Evolutionary conservation across 2,329 filamentous ascomycete genomes (phyloP), one percentile per base, ranked within the genome.

Genomic region (Fusarium sacchari): DNA sequence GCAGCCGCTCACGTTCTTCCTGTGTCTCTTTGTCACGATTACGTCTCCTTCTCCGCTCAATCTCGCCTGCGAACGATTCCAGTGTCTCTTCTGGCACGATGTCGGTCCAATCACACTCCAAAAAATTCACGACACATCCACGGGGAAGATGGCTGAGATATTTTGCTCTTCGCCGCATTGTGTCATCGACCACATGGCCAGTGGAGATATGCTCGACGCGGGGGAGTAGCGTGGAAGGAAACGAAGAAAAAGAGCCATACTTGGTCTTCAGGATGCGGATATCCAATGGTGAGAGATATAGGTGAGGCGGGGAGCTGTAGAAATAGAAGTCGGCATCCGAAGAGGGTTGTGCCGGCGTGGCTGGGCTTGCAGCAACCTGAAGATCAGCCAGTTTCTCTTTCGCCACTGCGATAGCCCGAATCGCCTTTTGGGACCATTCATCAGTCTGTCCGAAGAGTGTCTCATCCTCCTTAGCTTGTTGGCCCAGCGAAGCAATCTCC

Each of bases 91-190:
- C 87, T 7, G 91, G 88, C 10, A 98, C 93, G 42, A 96, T 93
- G 74, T 97, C 95, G 7, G 94, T 95, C 95, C 95, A 98, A 81
- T 98, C 95, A 79, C 95, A 98, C 82, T 98, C 95, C 3, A 98
- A 82, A 77, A 97, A 97, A 74, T 88, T 94, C 46, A 98, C 93
- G 74, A 97, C 92, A 80, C 95, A 97, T n/a, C 95, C 95, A 57
- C 93, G 91, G 0, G 95, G 95, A 11, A 98, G 87, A 81, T 98
- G 95, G 2, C 90, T 90, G 7, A 98, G 88, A 74, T 97, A 98
- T 80, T 96, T 97, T 62, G 94, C 91, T 37, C 94, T 90, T 79
- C 93, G 95, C 52, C 95, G 90, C 60, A 97, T 82, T 22, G 92
- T 91, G 77, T 97, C 95, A 75, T 98, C 95, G 10, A 98, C 90